Evolutionary conservation across 2,329 filamentous ascomycete species (phyloP).

Genomic region (Stagonosporopsis chrysanthemi): DNA sequence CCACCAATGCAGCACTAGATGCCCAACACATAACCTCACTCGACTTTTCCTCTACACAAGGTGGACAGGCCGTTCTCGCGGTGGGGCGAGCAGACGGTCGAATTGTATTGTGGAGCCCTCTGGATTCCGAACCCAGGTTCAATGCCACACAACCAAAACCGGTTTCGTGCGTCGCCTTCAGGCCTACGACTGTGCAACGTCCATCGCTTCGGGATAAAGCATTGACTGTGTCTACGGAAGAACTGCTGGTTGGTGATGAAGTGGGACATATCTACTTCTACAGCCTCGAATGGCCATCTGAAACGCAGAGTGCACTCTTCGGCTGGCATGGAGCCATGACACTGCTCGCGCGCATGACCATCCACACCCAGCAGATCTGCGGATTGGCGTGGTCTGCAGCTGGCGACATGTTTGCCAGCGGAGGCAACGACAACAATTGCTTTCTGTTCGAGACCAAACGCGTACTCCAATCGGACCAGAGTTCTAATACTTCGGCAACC

Average conservation of each 20-base stretch:
- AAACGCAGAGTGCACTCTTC: conserved; percentile 68
- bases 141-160: conserved; percentile 74
- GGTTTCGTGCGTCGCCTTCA: conserved; percentile 83
- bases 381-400: conserved; percentile 87
- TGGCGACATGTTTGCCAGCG: conserved; percentile 80
- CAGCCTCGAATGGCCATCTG: conserved; percentile 78
- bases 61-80: conserved; percentile 80
- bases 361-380: conserved; percentile 90
- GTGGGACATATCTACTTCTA: conserved; percentile 86
- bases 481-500: conserved; percentile 20
- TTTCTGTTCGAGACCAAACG: conserved; percentile 77
- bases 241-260: conserved; percentile 87
- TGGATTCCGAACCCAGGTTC: conserved; percentile 74
- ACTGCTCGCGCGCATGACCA: conserved; percentile 76
- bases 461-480: conserved; percentile 54
- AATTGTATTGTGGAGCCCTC: conserved; percentile 79
- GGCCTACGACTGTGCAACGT: conserved; percentile 65
- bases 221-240: conserved; percentile 72
- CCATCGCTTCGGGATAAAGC: conserved; percentile 59
- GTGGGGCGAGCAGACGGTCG: conserved; percentile 81
- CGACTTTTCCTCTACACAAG: conserved; percentile 84
- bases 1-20: conserved; percentile 37
- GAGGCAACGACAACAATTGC: conserved; percentile 91
- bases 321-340: conserved; percentile 81
- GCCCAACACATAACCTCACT: conserved; percentile 74